phyloP scores from a whole-genome alignment of 1,284 basidiomycete genomes.

The Puccinia horiana region DNA sequence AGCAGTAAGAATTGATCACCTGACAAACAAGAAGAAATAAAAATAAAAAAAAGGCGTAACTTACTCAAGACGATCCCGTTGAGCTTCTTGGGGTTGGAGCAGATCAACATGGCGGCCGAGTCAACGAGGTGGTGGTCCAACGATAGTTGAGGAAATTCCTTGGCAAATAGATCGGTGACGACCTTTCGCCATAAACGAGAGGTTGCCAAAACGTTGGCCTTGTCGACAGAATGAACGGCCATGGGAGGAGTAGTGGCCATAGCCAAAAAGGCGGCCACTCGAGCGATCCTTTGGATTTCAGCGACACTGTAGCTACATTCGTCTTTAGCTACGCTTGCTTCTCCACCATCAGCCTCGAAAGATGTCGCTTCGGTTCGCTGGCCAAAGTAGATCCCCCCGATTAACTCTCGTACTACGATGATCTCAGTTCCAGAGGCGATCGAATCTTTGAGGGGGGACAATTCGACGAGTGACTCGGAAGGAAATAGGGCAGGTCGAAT shows the following conservation, averaged over 20 bases:
- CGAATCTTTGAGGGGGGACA: constrained; percentile 89
- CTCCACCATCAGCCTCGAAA: constrained; percentile 63
- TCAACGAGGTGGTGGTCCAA: constrained; percentile 88
- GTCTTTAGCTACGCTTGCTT: constrained; percentile 61
- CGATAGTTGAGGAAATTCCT: constrained; percentile 81
- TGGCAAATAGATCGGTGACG: constrained; percentile 76
- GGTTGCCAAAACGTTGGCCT: constrained; percentile 96
- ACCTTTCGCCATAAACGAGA: constrained; percentile 92
- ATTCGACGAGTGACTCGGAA: constrained; percentile 80
- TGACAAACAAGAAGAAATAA: not conserved
- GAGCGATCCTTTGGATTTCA: constrained; percentile 92
- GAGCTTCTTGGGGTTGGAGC: constrained; percentile 84
- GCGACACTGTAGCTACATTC: constrained; percentile 86
- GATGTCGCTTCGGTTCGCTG: constrained; percentile 77
- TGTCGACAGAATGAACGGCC: constrained; percentile 90
- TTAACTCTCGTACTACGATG: constrained; percentile 89
- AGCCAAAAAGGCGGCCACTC: constrained; percentile 91
- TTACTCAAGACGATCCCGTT: constrained; percentile 84
- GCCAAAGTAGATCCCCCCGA: constrained; percentile 77
- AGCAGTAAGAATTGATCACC: not conserved
- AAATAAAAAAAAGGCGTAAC: not conserved
- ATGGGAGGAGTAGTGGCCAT: constrained; percentile 79
- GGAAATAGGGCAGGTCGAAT: constrained; percentile 95
- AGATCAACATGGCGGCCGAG: constrained; percentile 94
- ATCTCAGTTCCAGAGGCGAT: constrained; percentile 83